phyloP scores from a whole-genome alignment of 805 yeast species.

The Yarrowia alimentaria region DNA sequence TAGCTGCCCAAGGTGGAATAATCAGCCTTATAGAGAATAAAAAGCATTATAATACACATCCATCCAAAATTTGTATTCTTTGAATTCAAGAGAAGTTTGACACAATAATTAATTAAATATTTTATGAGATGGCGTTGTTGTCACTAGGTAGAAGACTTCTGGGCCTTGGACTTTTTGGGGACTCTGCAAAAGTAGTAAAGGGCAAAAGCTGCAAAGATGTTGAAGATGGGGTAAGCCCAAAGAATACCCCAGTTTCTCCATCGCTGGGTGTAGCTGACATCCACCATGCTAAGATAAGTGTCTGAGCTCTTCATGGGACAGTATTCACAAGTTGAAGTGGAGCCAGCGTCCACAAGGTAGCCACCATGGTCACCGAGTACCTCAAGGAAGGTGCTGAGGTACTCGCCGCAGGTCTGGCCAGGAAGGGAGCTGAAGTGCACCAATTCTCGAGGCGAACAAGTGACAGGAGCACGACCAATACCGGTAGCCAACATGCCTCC shows the following conservation, averaged over 20 bases:
- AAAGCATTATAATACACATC: too few species aligned
- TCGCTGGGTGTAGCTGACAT: constrained; percentile 39
- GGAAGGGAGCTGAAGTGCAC: constrained; percentile 52
- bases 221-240: constrained; percentile 49
- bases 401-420: constrained; percentile 59
- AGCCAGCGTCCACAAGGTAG: constrained; percentile 43
- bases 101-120: too few species aligned
- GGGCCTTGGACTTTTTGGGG: constrained; percentile 42
- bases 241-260: constrained; percentile 64
- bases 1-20: constrained; percentile 26
- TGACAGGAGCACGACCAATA: constrained; percentile 48
- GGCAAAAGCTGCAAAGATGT: constrained; percentile 46
- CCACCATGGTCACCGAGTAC: constrained; percentile 46
- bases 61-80: too few species aligned
- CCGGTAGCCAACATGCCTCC: constrained; percentile 51
- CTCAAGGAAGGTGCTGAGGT: constrained; percentile 44
- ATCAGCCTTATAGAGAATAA: background rate
- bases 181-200: constrained; percentile 69
- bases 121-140: too few species aligned
- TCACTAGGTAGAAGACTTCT: too few species aligned
- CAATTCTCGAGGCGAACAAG: constrained; percentile 51
- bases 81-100: too few species aligned
- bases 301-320: constrained; percentile 64
- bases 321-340: constrained; percentile 55
- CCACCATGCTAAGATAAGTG: constrained; percentile 49